These are phyloP conservation scores for Sclerotinia nivalis DNA, from an alignment of 2,329 filamentous ascomycete species.

Conservation along the genomic window DNA sequence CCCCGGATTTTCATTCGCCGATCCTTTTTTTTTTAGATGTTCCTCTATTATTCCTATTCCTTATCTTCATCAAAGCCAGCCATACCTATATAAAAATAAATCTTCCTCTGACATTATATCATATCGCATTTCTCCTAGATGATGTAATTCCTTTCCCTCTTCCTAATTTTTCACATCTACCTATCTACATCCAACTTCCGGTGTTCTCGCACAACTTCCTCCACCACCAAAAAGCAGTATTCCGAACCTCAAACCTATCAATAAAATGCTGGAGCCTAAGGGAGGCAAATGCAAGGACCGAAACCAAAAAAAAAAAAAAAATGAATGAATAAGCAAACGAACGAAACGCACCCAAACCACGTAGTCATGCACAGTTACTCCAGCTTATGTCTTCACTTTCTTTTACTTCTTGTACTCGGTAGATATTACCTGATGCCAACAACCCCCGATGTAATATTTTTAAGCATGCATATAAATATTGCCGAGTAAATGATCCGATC, in stretches of 20 bases:
- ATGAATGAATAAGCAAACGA: not conserved
- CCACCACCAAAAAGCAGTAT: not conserved
- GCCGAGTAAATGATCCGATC: too few relatives aligned
- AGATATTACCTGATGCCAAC: not conserved
- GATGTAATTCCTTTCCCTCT: not conserved
- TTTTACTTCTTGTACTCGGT: not conserved
- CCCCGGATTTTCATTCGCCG: not conserved
- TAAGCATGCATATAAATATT: not conserved
- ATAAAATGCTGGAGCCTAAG: slow-evolving; percentile 12
- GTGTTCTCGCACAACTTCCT: not conserved
- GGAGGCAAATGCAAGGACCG: not conserved
- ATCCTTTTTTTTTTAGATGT: not conserved
- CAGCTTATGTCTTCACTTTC: not conserved
- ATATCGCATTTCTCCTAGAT: not conserved
- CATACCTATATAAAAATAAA: not conserved
- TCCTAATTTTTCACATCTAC: not conserved
- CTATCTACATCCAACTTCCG: not conserved
- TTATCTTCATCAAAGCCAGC: not conserved
- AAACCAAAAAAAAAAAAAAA: too few relatives aligned
- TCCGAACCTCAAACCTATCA: not conserved
- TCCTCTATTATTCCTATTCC: not conserved
- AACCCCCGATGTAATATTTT: not conserved
- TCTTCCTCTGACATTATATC: not conserved
- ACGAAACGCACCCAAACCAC: not conserved
- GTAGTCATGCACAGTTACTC: not conserved